Evolutionary conservation across 2,329 filamentous ascomycete species (phyloP).

Genomic region (Fusarium redolens): DNA sequence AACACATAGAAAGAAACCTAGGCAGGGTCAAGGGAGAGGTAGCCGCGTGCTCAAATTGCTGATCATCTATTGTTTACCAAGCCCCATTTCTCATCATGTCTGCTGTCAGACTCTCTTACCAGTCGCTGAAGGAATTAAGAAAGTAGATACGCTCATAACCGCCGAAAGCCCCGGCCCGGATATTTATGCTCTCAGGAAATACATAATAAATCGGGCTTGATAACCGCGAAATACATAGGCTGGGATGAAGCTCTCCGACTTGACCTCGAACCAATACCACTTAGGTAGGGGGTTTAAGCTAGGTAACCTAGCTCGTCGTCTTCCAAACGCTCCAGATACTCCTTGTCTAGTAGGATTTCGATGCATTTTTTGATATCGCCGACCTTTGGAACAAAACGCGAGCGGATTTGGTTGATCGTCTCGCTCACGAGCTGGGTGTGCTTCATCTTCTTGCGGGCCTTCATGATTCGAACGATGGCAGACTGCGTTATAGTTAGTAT

Average conservation of each 20-base stretch:
- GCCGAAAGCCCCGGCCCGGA: not conserved
- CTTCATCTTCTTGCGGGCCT: constrained; percentile 99
- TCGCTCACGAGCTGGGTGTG: constrained; percentile 93
- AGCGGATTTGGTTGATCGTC: constrained; percentile 94
- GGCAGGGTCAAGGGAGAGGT: not conserved
- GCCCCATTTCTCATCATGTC: constrained; percentile 14
- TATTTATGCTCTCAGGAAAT: constrained; percentile 3
- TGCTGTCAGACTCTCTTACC: constrained; percentile 13
- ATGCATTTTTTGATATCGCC: constrained; percentile 99
- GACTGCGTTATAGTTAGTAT: constrained; percentile 69
- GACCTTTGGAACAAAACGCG: constrained; percentile 91
- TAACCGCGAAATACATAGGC: not conserved
- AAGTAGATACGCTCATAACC: constrained; percentile 15
- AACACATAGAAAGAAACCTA: not conserved
- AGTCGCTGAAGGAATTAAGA: constrained; percentile 25
- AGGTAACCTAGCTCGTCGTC: constrained; percentile 95
- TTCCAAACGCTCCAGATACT: constrained; percentile 95
- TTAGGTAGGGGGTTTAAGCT: constrained; percentile 65
- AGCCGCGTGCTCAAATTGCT: constrained; percentile 11
- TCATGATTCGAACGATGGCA: constrained; percentile 99
- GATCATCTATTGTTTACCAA: constrained; percentile 34
- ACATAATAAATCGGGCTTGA: constrained; percentile 13
- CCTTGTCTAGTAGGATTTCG: constrained; percentile 97
- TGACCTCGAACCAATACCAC: not conserved
- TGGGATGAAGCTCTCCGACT: not conserved